These are phyloP conservation scores for Penicillium roqueforti DNA, from an alignment of 495 filamentous ascomycete genomes.

Conservation along the genomic window DNA sequence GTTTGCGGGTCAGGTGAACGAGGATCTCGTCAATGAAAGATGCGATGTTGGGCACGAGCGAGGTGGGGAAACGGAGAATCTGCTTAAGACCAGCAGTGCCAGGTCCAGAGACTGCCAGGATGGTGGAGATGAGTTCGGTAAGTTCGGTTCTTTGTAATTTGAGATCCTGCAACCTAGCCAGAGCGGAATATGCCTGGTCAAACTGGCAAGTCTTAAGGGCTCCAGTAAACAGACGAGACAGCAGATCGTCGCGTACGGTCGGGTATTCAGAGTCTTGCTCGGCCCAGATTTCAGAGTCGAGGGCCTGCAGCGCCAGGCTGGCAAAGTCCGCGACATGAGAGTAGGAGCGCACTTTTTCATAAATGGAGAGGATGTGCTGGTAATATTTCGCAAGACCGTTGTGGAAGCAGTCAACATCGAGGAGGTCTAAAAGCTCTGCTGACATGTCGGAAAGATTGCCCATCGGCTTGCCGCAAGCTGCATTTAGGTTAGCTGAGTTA, in stretches of 20 bases:
- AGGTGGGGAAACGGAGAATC: conserved; percentile 63
- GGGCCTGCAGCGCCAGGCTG: conserved; percentile 67
- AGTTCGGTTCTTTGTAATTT: conserved; percentile 60
- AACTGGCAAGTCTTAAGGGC: conserved; percentile 72
- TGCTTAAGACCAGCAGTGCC: conserved; percentile 46
- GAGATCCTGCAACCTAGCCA: conserved; percentile 64
- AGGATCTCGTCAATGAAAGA: conserved; percentile 75
- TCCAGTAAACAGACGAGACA: conserved; percentile 77
- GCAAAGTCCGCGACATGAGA: conserved; percentile 83
- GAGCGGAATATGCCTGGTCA: conserved; percentile 74
- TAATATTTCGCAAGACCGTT: conserved; percentile 80
- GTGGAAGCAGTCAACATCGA: conserved; percentile 67
- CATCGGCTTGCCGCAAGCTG: conserved; percentile 42
- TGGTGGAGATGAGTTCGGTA: conserved; percentile 64
- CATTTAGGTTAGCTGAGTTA: conserved; percentile 9
- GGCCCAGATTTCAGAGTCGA: conserved; percentile 37
- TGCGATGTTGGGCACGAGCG: conserved; percentile 64
- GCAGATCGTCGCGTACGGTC: conserved; percentile 57
- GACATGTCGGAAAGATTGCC: conserved; percentile 48
- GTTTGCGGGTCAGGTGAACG: conserved; percentile 45
- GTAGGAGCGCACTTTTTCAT: conserved; percentile 68
- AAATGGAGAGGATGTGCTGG: conserved; percentile 76
- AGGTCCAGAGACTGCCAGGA: conserved; percentile 64
- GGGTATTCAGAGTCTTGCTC: conserved; percentile 40
- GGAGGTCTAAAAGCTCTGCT: conserved; percentile 63